phyloP scores from a whole-genome alignment of 805 yeast species.

The Metschnikowia gelsemii region DNA sequence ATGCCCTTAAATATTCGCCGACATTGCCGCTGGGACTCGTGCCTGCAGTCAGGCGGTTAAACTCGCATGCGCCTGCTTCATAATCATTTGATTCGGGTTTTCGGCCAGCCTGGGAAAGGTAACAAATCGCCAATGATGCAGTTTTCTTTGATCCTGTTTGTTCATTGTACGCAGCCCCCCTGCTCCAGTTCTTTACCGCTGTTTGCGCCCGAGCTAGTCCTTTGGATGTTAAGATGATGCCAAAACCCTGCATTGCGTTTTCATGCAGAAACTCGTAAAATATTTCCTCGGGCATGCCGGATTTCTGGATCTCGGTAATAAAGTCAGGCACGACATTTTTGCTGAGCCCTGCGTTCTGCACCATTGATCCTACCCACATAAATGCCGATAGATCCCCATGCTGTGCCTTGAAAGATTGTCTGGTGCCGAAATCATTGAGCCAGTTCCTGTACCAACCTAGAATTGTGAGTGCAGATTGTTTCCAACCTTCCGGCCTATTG shows the following conservation, averaged over 20 bases:
- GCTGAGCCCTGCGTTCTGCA: conserved; percentile 1
- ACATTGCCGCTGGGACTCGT: not conserved
- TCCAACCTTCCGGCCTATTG: not conserved
- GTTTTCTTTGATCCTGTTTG: not conserved
- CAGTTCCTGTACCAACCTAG: not conserved
- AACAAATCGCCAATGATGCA: not conserved
- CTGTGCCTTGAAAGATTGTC: conserved; percentile 1
- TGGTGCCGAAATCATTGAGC: not conserved
- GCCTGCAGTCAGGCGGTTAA: not conserved
- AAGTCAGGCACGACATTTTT: not conserved
- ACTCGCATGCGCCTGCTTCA: not conserved
- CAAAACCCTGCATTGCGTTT: conserved; percentile 1
- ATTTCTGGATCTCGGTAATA: not conserved
- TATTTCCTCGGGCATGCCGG: conserved; percentile 1
- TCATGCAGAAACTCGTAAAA: not conserved
- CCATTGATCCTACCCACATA: conserved; percentile 3
- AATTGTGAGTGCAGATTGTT: not conserved
- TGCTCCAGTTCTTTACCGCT: not conserved
- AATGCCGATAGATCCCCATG: not conserved
- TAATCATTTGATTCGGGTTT: not conserved
- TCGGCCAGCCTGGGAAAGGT: not conserved
- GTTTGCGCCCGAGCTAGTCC: not conserved
- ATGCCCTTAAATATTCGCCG: not conserved
- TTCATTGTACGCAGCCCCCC: not conserved
- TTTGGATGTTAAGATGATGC: not conserved